These are phyloP conservation scores for Coemansia umbellata DNA, from an alignment of 192 early-diverging fungal genomes.

Conservation along the genomic window DNA sequence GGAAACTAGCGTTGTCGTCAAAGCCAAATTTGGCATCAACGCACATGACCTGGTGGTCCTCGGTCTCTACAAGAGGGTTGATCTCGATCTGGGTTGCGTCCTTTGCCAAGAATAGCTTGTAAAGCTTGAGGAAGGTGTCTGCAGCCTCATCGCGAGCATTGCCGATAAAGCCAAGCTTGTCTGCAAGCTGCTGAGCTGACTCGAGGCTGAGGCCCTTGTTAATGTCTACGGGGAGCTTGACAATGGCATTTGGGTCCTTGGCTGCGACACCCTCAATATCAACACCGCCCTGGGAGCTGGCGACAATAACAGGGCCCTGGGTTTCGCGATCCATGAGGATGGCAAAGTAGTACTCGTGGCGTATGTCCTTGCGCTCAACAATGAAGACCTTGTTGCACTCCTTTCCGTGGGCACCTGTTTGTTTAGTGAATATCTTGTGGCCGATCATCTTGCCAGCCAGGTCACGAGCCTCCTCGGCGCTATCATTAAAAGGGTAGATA, in stretches of 20 bases:
- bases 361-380: slow-evolving; percentile 93
- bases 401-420: slow-evolving; percentile 93
- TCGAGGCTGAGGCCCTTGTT: slow-evolving; percentile 72
- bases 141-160: slow-evolving; percentile 80
- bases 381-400: slow-evolving; percentile 93
- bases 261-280: slow-evolving; percentile 96
- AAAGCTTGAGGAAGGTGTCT: slow-evolving; percentile 86
- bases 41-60: slow-evolving; percentile 84
- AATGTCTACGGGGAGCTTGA: slow-evolving; percentile 89
- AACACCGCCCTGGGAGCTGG: slow-evolving; percentile 96
- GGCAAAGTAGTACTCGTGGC: slow-evolving; percentile 99
- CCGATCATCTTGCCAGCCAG: slow-evolving; percentile 95
- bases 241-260: slow-evolving; percentile 92
- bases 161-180: slow-evolving; percentile 85
- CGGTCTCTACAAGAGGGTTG: slow-evolving; percentile 95
- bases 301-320: slow-evolving; percentile 92
- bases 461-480: slow-evolving; percentile 81
- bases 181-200: slow-evolving; percentile 73
- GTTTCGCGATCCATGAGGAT: slow-evolving; percentile 95
- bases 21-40: slow-evolving; percentile 99
- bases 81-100: slow-evolving; percentile 99
- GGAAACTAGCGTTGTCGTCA: slow-evolving; percentile 99
- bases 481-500: slow-evolving; percentile 17
- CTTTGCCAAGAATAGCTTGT: slow-evolving; percentile 95
- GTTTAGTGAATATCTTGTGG: slow-evolving; percentile 97